phyloP scores from a whole-genome alignment of 1,139 yeast genomes.

The Lodderomyces elongisporus region DNA sequence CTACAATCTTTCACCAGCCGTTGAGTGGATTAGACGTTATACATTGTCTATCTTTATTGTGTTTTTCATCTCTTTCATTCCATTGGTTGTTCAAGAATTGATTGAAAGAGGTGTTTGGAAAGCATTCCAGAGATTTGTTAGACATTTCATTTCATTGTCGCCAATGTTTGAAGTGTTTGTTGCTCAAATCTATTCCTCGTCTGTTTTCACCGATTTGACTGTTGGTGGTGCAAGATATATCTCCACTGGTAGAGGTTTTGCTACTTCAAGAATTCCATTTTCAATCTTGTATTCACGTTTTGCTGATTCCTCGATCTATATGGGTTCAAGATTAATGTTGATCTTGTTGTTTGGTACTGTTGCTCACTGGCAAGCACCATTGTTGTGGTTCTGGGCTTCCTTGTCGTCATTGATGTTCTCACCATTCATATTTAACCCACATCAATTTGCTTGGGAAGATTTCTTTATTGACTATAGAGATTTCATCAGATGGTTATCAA shows the following conservation, averaged over 20 bases:
- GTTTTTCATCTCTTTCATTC: slow-evolving; percentile 94
- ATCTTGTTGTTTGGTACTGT: slow-evolving; percentile 89
- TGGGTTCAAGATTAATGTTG: slow-evolving; percentile 89
- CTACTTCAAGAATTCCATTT: slow-evolving; percentile 97
- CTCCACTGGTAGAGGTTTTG: slow-evolving; percentile 99
- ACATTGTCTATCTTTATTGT: slow-evolving; percentile 97
- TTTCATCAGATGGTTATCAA: slow-evolving; percentile 94
- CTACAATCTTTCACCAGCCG: slow-evolving; percentile 83
- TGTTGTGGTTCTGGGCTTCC: slow-evolving; percentile 98
- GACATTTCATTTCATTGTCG: slow-evolving; percentile 85
- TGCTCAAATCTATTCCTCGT: slow-evolving; percentile 94
- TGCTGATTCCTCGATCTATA: slow-evolving; percentile 94
- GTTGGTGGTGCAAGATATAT: slow-evolving; percentile 99
- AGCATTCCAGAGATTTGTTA: slow-evolving; percentile 83
- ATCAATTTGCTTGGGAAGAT: slow-evolving; percentile 98
- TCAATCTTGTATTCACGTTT: slow-evolving; percentile 92
- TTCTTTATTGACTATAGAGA: slow-evolving; percentile 98
- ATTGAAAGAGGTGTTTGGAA: slow-evolving; percentile 98
- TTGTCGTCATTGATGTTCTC: slow-evolving; percentile 85
- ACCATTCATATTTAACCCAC: slow-evolving; percentile 96
- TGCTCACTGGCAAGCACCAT: slow-evolving; percentile 95
- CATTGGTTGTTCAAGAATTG: slow-evolving; percentile 93
- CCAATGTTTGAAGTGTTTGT: slow-evolving; percentile 98
- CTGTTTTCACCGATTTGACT: slow-evolving; percentile 84
- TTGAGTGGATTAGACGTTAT: slow-evolving; percentile 97